Evolutionary conservation across 495 filamentous ascomycete genomes (phyloP).

Genomic region (Penicillium simplicissimum): DNA sequence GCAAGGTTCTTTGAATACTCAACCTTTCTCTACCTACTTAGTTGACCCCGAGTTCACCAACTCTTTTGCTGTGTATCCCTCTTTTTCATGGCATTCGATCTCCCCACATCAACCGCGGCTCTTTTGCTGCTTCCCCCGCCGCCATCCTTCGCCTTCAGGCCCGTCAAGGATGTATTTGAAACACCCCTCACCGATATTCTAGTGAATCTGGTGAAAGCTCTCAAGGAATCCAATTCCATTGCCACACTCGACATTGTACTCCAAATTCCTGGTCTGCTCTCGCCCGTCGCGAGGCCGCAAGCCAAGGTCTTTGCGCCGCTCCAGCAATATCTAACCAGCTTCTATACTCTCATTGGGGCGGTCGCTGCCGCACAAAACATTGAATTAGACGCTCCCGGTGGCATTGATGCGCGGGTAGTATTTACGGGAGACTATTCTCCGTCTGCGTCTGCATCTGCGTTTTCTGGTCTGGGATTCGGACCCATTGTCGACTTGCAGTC

Average conservation of each 20-base stretch:
- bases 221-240: conserved; percentile 32
- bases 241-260: conserved; percentile 48
- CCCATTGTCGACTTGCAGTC: conserved; percentile 65
- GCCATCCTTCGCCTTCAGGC: conserved; percentile 39
- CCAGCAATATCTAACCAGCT: conserved; percentile 68
- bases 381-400: conserved; percentile 65
- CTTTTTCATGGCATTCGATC: conserved; percentile 29
- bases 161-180: conserved; percentile 45
- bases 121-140: conserved; percentile 52
- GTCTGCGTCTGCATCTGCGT: background rate
- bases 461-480: conserved; percentile 45
- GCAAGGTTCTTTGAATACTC: background rate
- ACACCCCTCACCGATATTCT: conserved; percentile 37
- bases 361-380: conserved; percentile 61
- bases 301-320: conserved; percentile 58
- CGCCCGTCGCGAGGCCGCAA: conserved; percentile 46
- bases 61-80: background rate
- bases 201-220: conserved; percentile 27
- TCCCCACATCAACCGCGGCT: conserved; percentile 30
- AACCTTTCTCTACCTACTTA: background rate
- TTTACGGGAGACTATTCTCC: conserved; percentile 53
- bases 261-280: conserved; percentile 41
- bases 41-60: background rate
- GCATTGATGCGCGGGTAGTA: conserved; percentile 76
- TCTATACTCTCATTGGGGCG: conserved; percentile 76